Evolutionary conservation across 2,329 filamentous ascomycete genomes (phyloP).

Genomic region (Talaromyces sp.): DNA sequence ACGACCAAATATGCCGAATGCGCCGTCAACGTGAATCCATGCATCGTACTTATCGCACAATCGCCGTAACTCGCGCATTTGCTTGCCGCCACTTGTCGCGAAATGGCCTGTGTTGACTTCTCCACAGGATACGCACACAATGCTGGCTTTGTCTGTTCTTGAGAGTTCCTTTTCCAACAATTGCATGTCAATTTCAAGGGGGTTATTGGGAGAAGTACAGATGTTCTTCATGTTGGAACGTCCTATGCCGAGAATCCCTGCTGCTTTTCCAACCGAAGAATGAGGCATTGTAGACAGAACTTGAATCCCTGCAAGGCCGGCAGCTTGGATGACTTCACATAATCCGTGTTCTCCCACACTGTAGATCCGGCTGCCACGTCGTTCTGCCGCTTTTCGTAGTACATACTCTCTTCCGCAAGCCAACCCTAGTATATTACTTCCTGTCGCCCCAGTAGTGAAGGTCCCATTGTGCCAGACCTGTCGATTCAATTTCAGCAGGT

Average conservation of each 20-base stretch:
- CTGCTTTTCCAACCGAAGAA: constrained; percentile 79
- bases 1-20: constrained; percentile 80
- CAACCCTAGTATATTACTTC: constrained; percentile 62
- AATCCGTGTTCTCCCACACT: constrained; percentile 69
- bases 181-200: constrained; percentile 68
- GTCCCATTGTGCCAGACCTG: constrained; percentile 66
- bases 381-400: constrained; percentile 42
- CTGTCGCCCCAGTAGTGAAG: constrained; percentile 73
- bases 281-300: constrained; percentile 79
- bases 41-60: constrained; percentile 70
- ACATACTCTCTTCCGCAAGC: constrained; percentile 66
- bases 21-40: constrained; percentile 89
- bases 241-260: constrained; percentile 76
- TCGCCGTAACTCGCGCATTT: constrained; percentile 61
- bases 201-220: constrained; percentile 39
- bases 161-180: constrained; percentile 60
- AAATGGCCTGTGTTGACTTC: constrained; percentile 91
- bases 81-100: constrained; percentile 56
- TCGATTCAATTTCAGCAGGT: constrained; percentile 61
- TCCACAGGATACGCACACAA: constrained; percentile 76
- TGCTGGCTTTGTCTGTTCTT: constrained; percentile 57
- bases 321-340: constrained; percentile 60
- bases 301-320: constrained; percentile 66
- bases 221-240: constrained; percentile 64
- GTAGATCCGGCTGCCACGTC: constrained; percentile 26